Percentiles rank a stretch among this genome's conserved stretches.
Conservation (phyloP, 208 protist genomes). For the Histomonas meleagridis region DNA sequence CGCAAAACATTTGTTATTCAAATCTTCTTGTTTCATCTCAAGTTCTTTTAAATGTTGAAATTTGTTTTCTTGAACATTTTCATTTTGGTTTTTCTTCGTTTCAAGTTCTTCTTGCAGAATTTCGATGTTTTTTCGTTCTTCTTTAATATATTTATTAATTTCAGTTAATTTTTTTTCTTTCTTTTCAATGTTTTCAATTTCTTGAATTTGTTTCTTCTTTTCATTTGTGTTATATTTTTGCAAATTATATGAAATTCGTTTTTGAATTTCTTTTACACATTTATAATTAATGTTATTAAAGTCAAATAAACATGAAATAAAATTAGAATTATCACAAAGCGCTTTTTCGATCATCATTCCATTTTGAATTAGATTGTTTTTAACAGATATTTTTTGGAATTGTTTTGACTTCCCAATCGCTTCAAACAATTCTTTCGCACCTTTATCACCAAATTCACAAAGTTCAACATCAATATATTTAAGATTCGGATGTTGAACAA, state of each 20-base stretch:
- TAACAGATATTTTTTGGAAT: not conserved
- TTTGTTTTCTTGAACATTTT: no score
- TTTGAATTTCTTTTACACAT: not conserved
- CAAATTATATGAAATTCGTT: no score
- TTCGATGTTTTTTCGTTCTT: not conserved
- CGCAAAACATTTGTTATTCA: no score
- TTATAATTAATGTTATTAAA: not conserved
- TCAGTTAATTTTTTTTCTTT: not conserved
- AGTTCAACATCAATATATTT: not conserved
- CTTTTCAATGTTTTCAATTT: not conserved
- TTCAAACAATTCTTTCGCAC: not conserved
- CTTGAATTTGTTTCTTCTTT: not conserved
- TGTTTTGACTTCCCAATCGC: not conserved
- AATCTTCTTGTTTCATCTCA: no score
- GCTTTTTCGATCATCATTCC: not conserved
- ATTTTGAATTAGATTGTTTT: slow-evolving; percentile 24
- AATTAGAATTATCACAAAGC: not conserved
- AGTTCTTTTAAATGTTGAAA: no score
- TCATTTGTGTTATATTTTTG: not conserved
- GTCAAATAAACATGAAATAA: not conserved
- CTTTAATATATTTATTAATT: not conserved
- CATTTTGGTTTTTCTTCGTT: no score
- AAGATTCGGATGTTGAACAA: not conserved
- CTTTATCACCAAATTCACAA: slow-evolving; percentile 5
- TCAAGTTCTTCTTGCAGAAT: not conserved